A percentile compares a stretch with the other conserved stretches of the same genome.
Evolutionary conservation across 2,329 filamentous ascomycete genomes (phyloP).

Genomic region (Corinectria fuckeliana): DNA sequence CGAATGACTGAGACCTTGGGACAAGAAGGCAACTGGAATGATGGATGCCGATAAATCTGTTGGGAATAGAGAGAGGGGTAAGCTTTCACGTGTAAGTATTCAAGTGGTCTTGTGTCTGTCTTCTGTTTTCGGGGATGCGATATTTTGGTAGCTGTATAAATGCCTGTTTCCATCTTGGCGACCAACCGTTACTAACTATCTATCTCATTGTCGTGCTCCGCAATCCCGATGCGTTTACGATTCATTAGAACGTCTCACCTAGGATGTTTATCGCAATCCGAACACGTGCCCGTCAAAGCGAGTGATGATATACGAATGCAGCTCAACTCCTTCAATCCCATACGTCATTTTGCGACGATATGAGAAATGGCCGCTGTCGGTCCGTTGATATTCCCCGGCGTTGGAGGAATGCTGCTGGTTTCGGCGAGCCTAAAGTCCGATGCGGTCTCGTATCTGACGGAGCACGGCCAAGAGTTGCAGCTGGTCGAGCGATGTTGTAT

Average conservation of each 20-base stretch:
- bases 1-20: neutral
- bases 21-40: neutral
- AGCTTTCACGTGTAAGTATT: neutral
- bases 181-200: neutral
- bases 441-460: no score
- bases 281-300: constrained; percentile 8
- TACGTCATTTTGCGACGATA: neutral
- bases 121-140: neutral
- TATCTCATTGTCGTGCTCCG: neutral
- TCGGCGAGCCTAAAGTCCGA: neutral
- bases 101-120: neutral
- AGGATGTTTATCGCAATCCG: neutral
- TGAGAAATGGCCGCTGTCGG: neutral
- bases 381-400: no score
- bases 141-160: neutral
- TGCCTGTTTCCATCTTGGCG: neutral
- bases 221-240: constrained; percentile 1
- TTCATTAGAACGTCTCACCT: neutral
- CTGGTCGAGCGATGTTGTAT: neutral
- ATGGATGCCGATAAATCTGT: neutral
- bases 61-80: neutral
- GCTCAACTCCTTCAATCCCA: neutral
- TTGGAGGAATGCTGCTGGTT: neutral
- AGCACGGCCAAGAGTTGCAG: neutral
- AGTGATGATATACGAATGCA: neutral